phyloP scores from a whole-genome alignment of 352 stramenopile species.

The Phytophthora lateralis region DNA sequence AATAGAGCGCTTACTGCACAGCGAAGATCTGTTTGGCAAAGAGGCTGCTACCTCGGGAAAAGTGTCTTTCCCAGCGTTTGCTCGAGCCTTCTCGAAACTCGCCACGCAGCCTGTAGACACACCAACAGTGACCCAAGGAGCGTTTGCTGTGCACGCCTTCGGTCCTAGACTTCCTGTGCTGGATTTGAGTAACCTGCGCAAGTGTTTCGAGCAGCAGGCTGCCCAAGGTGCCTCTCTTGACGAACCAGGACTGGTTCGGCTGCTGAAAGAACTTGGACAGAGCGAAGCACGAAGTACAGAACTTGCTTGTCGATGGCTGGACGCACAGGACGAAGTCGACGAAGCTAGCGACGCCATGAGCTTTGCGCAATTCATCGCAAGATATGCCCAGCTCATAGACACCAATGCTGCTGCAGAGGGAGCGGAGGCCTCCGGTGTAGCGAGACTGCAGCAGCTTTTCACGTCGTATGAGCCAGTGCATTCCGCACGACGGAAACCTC shows the following conservation, averaged over 20 bases:
- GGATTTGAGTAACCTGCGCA: conserved; percentile 44
- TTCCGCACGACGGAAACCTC: conserved; percentile 39
- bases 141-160: conserved; percentile 28
- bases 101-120: conserved; percentile 47
- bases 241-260: conserved; percentile 34
- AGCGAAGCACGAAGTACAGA: conserved; percentile 21
- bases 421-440: conserved; percentile 31
- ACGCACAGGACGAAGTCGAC: conserved; percentile 14
- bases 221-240: conserved; percentile 38
- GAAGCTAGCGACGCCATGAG: conserved; percentile 27
- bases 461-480: conserved; percentile 41
- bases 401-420: background rate
- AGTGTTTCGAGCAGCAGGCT: conserved; percentile 46
- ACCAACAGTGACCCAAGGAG: conserved; percentile 20
- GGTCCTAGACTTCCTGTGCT: conserved; percentile 41
- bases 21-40: conserved; percentile 31
- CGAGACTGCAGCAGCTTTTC: conserved; percentile 46
- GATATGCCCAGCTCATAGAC: conserved; percentile 56
- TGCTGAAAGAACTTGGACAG: conserved; percentile 47
- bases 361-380: conserved; percentile 72
- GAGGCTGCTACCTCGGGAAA: conserved; percentile 24
- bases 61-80: conserved; percentile 63
- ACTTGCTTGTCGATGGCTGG: conserved; percentile 32
- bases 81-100: conserved; percentile 58
- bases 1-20: conserved; percentile 45